Conservation (phyloP, 2,329 filamentous ascomycete genomes). For the Rhinocladiella mackenziei region DNA sequence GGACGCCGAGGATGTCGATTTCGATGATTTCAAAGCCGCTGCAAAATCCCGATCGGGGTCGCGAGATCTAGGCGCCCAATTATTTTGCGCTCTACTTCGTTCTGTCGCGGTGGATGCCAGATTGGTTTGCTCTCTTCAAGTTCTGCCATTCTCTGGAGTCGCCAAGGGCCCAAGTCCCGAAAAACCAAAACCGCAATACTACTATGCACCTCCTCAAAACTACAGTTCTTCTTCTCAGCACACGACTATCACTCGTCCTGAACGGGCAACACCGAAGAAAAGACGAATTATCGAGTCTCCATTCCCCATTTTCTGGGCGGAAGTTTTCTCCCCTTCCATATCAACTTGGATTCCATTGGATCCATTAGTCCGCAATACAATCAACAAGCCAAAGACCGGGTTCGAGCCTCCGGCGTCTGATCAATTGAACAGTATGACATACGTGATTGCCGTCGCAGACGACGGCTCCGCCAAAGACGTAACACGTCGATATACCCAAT, state of each 20-base stretch:
- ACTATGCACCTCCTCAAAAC: conserved; percentile 29
- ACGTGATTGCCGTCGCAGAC: conserved; percentile 80
- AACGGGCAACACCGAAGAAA: conserved; percentile 8
- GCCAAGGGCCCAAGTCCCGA: conserved; percentile 43
- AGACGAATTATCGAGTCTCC: conserved; percentile 54
- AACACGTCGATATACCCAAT: conserved; percentile 80
- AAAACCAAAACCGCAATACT: conserved; percentile 39
- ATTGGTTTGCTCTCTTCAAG: conserved; percentile 85
- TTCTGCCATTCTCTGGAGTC: conserved; percentile 62
- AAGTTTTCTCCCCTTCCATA: conserved; percentile 77
- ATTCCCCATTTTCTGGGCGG: conserved; percentile 90
- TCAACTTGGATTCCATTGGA: conserved; percentile 93
- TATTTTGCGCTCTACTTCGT: conserved; percentile 84
- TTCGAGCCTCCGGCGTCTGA: conserved; percentile 82
- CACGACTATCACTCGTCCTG: conserved; percentile 1
- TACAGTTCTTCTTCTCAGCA: conserved; percentile 14
- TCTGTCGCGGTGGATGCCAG: conserved; percentile 76
- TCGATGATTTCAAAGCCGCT: conserved; percentile 67
- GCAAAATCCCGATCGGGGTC: conserved; percentile 72
- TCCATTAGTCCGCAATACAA: conserved; percentile 72
- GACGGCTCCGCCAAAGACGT: conserved; percentile 78
- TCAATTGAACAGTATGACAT: conserved; percentile 69
- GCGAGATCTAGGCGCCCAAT: conserved; percentile 80
- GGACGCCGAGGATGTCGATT: conserved; percentile 66
- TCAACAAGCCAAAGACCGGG: conserved; percentile 65